Percentiles rank a stretch among this genome's conserved stretches.
These are phyloP conservation scores for Kwoniella bestiolae DNA, from an alignment of 768 basidiomycete species.

Conservation along the genomic window DNA sequence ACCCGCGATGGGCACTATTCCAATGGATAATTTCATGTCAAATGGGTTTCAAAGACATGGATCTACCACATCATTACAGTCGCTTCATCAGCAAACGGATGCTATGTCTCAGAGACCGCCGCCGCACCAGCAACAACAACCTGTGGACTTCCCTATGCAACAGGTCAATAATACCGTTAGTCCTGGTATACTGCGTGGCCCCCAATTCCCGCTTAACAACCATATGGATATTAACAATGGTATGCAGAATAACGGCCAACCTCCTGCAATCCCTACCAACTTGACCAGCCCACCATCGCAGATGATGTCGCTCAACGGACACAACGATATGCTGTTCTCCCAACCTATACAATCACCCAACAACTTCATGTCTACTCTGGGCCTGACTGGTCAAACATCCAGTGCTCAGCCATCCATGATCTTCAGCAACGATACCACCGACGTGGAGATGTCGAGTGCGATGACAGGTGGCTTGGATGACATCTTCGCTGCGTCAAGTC, in stretches of 20 bases:
- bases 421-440: conserved; percentile 26
- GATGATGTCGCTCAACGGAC: conserved; percentile 8
- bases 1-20: conserved; percentile 30
- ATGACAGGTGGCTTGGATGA: conserved; percentile 39
- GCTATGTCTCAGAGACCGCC: conserved; percentile 4
- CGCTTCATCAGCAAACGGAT: conserved; percentile 19
- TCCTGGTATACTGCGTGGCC: conserved; percentile 39
- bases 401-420: conserved; percentile 33
- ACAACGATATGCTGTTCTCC: conserved; percentile 35
- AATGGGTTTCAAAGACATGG: conserved; percentile 31
- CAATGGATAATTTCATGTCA: conserved; percentile 16
- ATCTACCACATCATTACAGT: conserved; percentile 33
- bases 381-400: conserved; percentile 10
- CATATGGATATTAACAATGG: conserved; percentile 9
- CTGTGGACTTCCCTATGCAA: conserved; percentile 11
- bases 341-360: conserved; percentile 28
- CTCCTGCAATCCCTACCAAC: conserved; percentile 1
- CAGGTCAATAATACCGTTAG: conserved; percentile 38
- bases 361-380: conserved; percentile 28
- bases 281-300: conserved; percentile 16
- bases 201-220: conserved; percentile 30
- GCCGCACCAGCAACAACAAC: conserved; percentile 9
- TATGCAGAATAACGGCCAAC: conserved; percentile 2
- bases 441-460: conserved; percentile 36
- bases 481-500: conserved; percentile 33